Evolutionary conservation across 192 early-diverging fungal species (phyloP), one percentile per base, ranked within the genome.

Genomic region (Mortierella claussenii): DNA sequence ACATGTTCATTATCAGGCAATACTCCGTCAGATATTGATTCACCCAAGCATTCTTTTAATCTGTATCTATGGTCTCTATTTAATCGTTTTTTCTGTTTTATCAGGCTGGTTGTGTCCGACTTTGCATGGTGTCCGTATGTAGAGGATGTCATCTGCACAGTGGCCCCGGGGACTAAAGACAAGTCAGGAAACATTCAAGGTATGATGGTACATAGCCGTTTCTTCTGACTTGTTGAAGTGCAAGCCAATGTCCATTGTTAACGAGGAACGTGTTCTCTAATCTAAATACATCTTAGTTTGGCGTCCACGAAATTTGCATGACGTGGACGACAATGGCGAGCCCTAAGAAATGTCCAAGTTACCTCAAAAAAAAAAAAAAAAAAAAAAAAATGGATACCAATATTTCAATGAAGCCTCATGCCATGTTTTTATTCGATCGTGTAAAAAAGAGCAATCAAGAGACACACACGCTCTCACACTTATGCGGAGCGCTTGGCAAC

Each of bases 401-500:
- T 18, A 13, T 8, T 18, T 12, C 53, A 55, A 7, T 4, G 15
- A 37, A 40, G 13, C 7, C 8, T 10, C 13, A 40, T 13, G 37
- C 37, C 13, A 40, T 10, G 13, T 40, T 40, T 40, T 40, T 40
- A 40, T 40, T 40, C 37, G 8, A 40, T 10, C 13, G 7, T 7
- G 37, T 13, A 10, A 13, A 40, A 40, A 40, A 40, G 37, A 40
- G 13, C 7, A 40, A 40, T 10, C 7, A 40, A 40, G 13, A 40
- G 13, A 40, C 7, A 40, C 7, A 40, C 7, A n/a, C n/a, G n/a
- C n/a, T n/a, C n/a, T n/a, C n/a, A n/a, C n/a, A n/a, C n/a, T n/a
- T 70, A 70, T 55, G 68, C 59, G 36, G 68, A 61, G 44, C 71
- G 63, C 63, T 75, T 75, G 71, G 71, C 67, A 58, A 78, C 60